Evolutionary conservation across 2,329 filamentous ascomycete genomes (phyloP), one percentile per base, ranked within the genome.

Genomic region (Calonectria montana): DNA sequence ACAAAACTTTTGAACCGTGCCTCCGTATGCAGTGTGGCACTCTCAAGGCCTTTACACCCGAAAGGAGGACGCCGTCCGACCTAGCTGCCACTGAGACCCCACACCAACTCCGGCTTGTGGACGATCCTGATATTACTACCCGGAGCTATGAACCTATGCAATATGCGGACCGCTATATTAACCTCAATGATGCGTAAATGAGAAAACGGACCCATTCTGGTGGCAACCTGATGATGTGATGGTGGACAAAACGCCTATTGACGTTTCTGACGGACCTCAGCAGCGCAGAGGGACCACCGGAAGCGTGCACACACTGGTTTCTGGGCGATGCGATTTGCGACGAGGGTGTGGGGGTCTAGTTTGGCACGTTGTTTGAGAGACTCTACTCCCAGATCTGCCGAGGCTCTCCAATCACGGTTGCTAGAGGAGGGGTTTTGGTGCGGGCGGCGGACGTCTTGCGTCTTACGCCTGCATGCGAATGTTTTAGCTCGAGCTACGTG

Each of bases 281-380:
- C 31, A 50, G 35, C 21, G 47, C 31, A 65, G 31, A 35, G 63
- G 16, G 63, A 41, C 47, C 15, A 23, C 5, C 16, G 35, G 25
- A 31, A 35, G 23, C 63, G 55, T 41, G 63, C 45, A 31, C 45
- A 31, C 31, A 35, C 31, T 27, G 47, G 45, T 43, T 37, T 69
- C 70, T 53, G 43, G 70, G 71, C 70, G 62, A 35, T 72, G 70
- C 45, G 57, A 64, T 65, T 69, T 55, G 65, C 31, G 64, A 73
- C 50, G 69, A 67, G 31, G 67, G 71, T 72, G 70, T 64, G 73
- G 73, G 70, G 73, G 48, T 45, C 45, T 23, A 57, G 53, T 57
- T 63, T 70, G 45, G 68, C 55, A 47, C 66, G 15, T 16, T 67
- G 39, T 41, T 16, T 25, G 18, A 27, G 27, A 47, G 18, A 35